phyloP scores from a whole-genome alignment of 2,329 filamentous ascomycete genomes.

The Cytospora mali region DNA sequence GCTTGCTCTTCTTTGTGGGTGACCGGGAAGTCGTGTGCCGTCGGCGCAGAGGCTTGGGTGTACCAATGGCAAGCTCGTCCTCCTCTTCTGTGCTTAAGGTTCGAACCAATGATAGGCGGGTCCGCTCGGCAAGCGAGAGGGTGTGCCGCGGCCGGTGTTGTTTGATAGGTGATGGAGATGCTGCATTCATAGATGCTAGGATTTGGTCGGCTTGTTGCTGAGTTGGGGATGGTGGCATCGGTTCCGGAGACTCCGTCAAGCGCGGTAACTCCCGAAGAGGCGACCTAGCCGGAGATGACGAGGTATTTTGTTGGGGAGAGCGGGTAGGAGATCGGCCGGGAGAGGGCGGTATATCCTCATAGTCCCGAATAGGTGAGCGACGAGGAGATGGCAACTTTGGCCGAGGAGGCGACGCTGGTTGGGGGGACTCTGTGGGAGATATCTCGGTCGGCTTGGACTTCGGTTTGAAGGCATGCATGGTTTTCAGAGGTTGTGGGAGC shows the following conservation, averaged over 20 bases:
- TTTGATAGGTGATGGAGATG: slow-evolving; percentile 61
- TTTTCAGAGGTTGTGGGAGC: slow-evolving; percentile 20
- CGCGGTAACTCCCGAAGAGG: background rate
- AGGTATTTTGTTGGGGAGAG: background rate
- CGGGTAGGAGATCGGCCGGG: background rate
- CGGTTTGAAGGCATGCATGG: slow-evolving; percentile 16
- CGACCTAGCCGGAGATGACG: slow-evolving; percentile 20
- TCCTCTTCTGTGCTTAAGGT: slow-evolving; percentile 45
- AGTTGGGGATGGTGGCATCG: slow-evolving; percentile 41
- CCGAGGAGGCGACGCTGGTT: background rate
- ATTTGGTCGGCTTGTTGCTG: slow-evolving; percentile 60
- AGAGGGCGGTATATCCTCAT: background rate
- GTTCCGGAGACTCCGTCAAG: slow-evolving; percentile 24
- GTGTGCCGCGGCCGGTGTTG: slow-evolving; percentile 52
- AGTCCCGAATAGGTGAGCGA: background rate
- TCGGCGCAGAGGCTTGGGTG: slow-evolving; percentile 2
- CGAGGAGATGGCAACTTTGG: slow-evolving; percentile 3
- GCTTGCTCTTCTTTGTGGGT: slow-evolving; percentile 29
- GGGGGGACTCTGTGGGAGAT: slow-evolving; percentile 5
- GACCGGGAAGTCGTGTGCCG: slow-evolving; percentile 15
- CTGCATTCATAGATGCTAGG: slow-evolving; percentile 55
- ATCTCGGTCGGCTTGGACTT: slow-evolving; percentile 20
- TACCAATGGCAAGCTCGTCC: slow-evolving; percentile 21
- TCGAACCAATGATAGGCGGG: slow-evolving; percentile 76
- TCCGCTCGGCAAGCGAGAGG: slow-evolving; percentile 74